phyloP scores from a whole-genome alignment of 140 eudicot species.

The Senecio squalidus region DNA sequence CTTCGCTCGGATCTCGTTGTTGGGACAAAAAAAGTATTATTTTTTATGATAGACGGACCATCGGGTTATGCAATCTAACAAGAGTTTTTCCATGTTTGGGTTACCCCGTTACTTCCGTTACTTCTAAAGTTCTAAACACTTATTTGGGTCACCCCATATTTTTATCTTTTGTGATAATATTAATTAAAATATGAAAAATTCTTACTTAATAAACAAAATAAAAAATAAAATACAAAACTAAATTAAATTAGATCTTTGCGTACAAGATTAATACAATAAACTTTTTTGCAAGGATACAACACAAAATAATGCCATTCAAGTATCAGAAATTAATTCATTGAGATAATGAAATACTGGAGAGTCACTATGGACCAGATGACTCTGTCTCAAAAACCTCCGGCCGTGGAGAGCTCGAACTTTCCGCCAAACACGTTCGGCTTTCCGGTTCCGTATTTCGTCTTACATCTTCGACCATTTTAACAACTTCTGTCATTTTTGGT shows the following conservation, averaged over 20 bases:
- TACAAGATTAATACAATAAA: slow-evolving; percentile 16
- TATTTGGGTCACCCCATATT: too few species aligned
- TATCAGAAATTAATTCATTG: slow-evolving; percentile 32
- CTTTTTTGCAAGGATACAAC: slow-evolving; percentile 20
- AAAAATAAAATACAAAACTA: neutral
- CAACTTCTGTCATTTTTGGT: slow-evolving; percentile 79
- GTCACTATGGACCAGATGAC: slow-evolving; percentile 16
- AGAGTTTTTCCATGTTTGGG: too few species aligned
- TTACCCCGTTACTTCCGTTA: too few species aligned
- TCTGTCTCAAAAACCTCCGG: slow-evolving; percentile 27
- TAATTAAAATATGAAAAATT: too few species aligned
- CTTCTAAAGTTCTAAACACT: too few species aligned
- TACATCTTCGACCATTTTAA: slow-evolving; percentile 68
- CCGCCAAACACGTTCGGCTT: slow-evolving; percentile 36
- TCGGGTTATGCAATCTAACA: too few species aligned
- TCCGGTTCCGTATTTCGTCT: slow-evolving; percentile 29
- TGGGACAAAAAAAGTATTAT: too few species aligned
- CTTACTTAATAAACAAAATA: too few species aligned
- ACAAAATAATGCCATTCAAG: slow-evolving; percentile 15
- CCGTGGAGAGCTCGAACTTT: slow-evolving; percentile 29
- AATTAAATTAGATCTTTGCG: slow-evolving; percentile 8
- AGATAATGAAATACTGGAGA: slow-evolving; percentile 39
- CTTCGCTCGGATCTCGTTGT: too few species aligned
- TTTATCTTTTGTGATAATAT: too few species aligned
- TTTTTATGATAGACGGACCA: too few species aligned